A percentile compares a stretch with the other conserved stretches of the same genome.
These are phyloP conservation scores for Paulownia fortunei DNA, from an alignment of 257 asterid genomes.

Conservation along the genomic window DNA sequence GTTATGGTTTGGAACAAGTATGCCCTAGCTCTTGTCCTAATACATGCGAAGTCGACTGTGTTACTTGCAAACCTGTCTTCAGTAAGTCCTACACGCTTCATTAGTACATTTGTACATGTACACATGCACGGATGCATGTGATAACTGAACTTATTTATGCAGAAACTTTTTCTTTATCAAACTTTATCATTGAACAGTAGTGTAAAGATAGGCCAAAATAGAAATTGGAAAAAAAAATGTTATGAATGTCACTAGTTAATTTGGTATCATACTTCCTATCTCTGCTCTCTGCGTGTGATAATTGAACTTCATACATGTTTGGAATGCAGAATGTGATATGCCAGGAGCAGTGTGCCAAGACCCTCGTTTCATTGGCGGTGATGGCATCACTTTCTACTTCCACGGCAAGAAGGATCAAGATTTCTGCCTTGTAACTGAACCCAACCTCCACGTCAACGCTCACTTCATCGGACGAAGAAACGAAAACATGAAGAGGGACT, in stretches of 20 bases:
- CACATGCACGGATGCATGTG: background rate
- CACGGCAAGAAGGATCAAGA: conserved; percentile 62
- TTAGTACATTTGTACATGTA: background rate
- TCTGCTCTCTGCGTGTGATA: background rate
- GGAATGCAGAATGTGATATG: conserved; percentile 52
- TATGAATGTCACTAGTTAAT: too few species aligned
- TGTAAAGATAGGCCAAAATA: background rate
- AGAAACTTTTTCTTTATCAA: too few species aligned
- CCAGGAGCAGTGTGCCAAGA: conserved; percentile 86
- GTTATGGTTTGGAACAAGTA: conserved; percentile 44
- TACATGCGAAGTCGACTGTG: conserved; percentile 60
- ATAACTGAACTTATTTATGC: too few species aligned
- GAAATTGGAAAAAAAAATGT: too few species aligned
- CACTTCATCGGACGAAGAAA: conserved; percentile 67
- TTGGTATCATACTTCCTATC: too few species aligned
- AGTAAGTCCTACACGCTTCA: conserved; percentile 40
- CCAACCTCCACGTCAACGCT: conserved; percentile 62
- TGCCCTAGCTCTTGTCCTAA: conserved; percentile 55
- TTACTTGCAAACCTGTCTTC: conserved; percentile 65
- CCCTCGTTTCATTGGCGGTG: conserved; percentile 80
- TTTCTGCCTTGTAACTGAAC: conserved; percentile 62
- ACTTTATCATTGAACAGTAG: background rate
- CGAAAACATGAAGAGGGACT: conserved; percentile 52
- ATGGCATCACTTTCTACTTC: conserved; percentile 75
- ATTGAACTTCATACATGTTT: background rate